phyloP scores from a whole-genome alignment of 2,329 filamentous ascomycete genomes.

The Gliomastix tumulicola region DNA sequence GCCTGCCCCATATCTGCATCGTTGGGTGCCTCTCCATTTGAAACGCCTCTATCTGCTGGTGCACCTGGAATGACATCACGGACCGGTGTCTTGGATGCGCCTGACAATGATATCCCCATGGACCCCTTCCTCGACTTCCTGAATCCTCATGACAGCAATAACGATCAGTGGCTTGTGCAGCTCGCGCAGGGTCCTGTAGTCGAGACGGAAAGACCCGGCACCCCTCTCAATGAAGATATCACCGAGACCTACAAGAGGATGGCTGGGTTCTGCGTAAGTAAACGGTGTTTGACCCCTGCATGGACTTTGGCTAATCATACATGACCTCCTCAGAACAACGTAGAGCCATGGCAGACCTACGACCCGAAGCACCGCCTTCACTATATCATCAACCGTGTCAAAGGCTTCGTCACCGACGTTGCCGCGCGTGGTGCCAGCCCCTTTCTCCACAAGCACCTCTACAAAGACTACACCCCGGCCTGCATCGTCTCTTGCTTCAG shows the following conservation, averaged over 20 bases:
- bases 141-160: not conserved
- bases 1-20: too few species aligned
- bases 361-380: conserved; percentile 15
- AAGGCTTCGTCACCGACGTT: conserved; percentile 14
- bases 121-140: not conserved
- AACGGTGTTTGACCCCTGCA: too few species aligned
- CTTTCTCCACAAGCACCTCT: conserved; percentile 20
- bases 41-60: too few species aligned
- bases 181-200: not conserved
- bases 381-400: conserved; percentile 15
- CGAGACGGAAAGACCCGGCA: not conserved
- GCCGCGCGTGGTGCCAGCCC: conserved; percentile 16
- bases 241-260: not conserved
- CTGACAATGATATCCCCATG: not conserved
- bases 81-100: too few species aligned
- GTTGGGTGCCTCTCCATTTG: too few species aligned
- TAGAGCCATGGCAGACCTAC: conserved; percentile 17
- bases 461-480: conserved; percentile 13
- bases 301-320: too few species aligned
- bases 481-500: conserved; percentile 22
- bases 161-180: not conserved
- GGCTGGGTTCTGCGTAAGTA: not conserved
- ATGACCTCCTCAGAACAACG: conserved; percentile 9
- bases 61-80: too few species aligned
- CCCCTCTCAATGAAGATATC: not conserved